Base-by-base conservation (phyloP, 139 green algal species). In the Trebouxia sp. region DNA sequence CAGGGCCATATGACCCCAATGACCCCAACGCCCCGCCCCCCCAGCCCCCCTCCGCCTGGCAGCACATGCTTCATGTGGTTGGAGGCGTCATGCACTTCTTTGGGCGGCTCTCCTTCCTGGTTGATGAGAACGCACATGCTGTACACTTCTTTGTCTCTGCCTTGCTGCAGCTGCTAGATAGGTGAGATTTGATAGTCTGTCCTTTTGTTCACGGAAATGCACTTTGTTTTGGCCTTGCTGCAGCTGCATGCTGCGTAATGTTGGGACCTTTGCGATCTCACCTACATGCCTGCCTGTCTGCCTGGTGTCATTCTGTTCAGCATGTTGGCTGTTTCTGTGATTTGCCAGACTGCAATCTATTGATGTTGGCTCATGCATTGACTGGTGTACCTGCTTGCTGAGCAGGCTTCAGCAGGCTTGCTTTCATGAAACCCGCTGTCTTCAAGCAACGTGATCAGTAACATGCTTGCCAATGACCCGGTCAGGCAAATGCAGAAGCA, bases 61-160 rank as follows among this genome's bases (percentile, higher is more conserved):
- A 97, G 79, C 81, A 82, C 26, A 90, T 95, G 79, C 85, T 96
- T 51, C 80, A 74, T 8, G 82, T 84, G 35, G 80, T 99, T 41
- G 89, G 94, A 45, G 89, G 89, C 26, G 85, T 98, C 5, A 93
- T 99, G 87, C 85, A 91, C 69, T 96, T 98, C 51, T 98, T 99
- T 81, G 97, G 97, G 0, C 90, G 95, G 5, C 87, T 99, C 17
- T 97, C 95, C 8, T 98, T 98, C 81, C 85, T 99, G 26, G 96
- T 99, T 43, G 96, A 99, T 84, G 95, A 99, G 80, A 99, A 99
- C 82, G 93, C 96, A 38, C 94, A 98, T 76, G 97, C 97, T 6
- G 86, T 99, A 24, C 96, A 99, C 87, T 99, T 99, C 85, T 99
- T 99, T 87, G 95, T 99, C 39, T 92, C 87, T 0, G 94, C 95